A percentile compares a stretch with the other conserved stretches of the same genome.
These are phyloP conservation scores for Protea cynaroides DNA, from an alignment of 164 flowering plant genomes.

Conservation along the genomic window DNA sequence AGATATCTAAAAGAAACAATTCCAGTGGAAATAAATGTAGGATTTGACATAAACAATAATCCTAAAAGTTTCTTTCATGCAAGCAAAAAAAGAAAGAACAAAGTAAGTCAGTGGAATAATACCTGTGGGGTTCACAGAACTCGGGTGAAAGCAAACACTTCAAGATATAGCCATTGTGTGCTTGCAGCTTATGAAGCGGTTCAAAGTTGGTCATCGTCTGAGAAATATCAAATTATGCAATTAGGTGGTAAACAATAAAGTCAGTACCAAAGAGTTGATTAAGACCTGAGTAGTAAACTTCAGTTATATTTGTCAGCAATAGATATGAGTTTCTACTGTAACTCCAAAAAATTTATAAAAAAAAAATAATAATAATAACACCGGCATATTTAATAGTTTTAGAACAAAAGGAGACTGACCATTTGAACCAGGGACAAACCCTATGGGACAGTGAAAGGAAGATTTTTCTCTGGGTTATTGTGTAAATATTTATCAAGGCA, in stretches of 20 bases:
- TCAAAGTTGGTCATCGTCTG: slow-evolving; percentile 82
- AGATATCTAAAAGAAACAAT: slow-evolving; percentile 49
- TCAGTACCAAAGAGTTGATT: not conserved
- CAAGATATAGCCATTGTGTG: slow-evolving; percentile 63
- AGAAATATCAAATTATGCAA: not conserved
- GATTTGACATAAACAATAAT: not conserved
- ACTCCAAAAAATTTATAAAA: too few relatives aligned
- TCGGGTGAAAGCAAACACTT: slow-evolving; percentile 77
- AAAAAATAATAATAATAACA: too few relatives aligned
- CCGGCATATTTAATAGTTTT: too few relatives aligned
- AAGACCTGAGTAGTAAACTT: too few relatives aligned
- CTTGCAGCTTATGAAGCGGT: slow-evolving; percentile 78
- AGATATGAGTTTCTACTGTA: too few relatives aligned
- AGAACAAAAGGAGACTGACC: too few relatives aligned
- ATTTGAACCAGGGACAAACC: too few relatives aligned
- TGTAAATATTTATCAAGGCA: too few relatives aligned
- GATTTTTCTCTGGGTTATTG: too few relatives aligned
- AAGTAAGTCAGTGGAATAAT: not conserved
- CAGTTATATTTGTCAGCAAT: too few relatives aligned
- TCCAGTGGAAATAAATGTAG: slow-evolving; percentile 1
- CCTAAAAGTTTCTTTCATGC: not conserved
- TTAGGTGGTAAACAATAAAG: not conserved
- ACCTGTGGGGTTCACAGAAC: slow-evolving; percentile 63
- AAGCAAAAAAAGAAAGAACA: not conserved
- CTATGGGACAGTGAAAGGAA: too few relatives aligned